phyloP scores from a whole-genome alignment of 352 stramenopile genomes.

The Blastocystis sp. region DNA sequence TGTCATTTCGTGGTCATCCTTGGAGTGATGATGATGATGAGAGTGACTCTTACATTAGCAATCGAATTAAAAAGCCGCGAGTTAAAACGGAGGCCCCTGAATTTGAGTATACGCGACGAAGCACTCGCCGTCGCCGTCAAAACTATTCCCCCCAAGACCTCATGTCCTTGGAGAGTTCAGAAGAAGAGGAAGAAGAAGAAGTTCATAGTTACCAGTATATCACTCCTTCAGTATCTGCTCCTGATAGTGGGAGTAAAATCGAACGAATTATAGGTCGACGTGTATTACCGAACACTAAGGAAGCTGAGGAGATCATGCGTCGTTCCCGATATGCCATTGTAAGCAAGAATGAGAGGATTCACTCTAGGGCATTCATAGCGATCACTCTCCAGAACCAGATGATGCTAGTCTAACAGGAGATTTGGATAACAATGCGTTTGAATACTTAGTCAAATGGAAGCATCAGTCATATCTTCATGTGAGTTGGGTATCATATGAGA shows the following conservation, averaged over 20 bases:
- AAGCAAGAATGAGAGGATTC: not conserved
- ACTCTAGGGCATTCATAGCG: slow-evolving; percentile 5
- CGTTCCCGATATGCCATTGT: slow-evolving; percentile 50
- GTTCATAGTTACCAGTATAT: not conserved
- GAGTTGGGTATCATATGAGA: slow-evolving; percentile 73
- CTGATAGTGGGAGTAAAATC: slow-evolving; percentile 34
- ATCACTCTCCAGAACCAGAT: not conserved
- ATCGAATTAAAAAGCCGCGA: not conserved
- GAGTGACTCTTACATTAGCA: not conserved
- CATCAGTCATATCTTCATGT: slow-evolving; percentile 89
- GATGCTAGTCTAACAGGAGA: not conserved
- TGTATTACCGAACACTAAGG: slow-evolving; percentile 13
- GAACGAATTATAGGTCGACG: slow-evolving; percentile 60
- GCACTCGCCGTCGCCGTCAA: not conserved
- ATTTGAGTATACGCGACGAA: not conserved
- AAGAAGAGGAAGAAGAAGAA: slow-evolving; percentile 13
- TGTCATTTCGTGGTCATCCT: slow-evolving; percentile 40
- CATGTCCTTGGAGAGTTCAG: not conserved
- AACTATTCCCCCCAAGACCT: not conserved
- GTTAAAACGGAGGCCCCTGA: not conserved
- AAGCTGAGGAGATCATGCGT: slow-evolving; percentile 28
- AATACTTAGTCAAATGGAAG: slow-evolving; percentile 97
- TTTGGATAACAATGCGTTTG: slow-evolving; percentile 40
- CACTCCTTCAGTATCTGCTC: not conserved
- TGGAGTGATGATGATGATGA: slow-evolving; percentile 33